Evolutionary conservation across 1,284 basidiomycete species (phyloP).

Genomic region (Puccinia coronata): DNA sequence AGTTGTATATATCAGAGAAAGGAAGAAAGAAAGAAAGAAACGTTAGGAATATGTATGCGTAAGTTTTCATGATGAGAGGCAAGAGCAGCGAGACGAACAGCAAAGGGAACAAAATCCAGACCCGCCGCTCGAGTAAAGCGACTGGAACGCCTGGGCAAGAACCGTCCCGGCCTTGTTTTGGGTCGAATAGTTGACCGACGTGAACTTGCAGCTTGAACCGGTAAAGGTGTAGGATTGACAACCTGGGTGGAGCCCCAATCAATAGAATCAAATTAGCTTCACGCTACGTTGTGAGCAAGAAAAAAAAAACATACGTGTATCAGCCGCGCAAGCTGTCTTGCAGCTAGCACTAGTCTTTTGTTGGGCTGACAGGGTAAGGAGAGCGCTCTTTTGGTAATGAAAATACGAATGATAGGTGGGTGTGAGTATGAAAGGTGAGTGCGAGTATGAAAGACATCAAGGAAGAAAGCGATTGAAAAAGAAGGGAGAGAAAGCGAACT

Average conservation of each 20-base stretch:
- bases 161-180: slow-evolving; percentile 13
- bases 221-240: slow-evolving; percentile 15
- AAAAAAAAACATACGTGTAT: background rate
- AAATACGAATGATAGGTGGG: background rate
- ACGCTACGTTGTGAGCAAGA: background rate
- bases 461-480: too few species aligned
- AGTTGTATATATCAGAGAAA: background rate
- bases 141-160: slow-evolving; percentile 27
- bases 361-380: background rate
- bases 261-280: too few species aligned
- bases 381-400: background rate
- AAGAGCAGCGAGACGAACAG: background rate
- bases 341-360: slow-evolving; percentile 22
- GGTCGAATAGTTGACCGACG: slow-evolving; percentile 14
- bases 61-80: too few species aligned
- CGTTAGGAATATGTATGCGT: too few species aligned
- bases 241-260: too few species aligned
- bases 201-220: background rate
- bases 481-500: background rate
- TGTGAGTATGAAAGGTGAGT: too few species aligned
- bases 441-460: too few species aligned
- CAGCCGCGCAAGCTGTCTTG: background rate
- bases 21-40: background rate
- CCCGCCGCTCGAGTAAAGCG: background rate
- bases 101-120: slow-evolving; percentile 27